Evolutionary conservation across 1,284 basidiomycete species (phyloP), one percentile per base, ranked within the genome.

Genomic region (Ganoderma lingzhi): DNA sequence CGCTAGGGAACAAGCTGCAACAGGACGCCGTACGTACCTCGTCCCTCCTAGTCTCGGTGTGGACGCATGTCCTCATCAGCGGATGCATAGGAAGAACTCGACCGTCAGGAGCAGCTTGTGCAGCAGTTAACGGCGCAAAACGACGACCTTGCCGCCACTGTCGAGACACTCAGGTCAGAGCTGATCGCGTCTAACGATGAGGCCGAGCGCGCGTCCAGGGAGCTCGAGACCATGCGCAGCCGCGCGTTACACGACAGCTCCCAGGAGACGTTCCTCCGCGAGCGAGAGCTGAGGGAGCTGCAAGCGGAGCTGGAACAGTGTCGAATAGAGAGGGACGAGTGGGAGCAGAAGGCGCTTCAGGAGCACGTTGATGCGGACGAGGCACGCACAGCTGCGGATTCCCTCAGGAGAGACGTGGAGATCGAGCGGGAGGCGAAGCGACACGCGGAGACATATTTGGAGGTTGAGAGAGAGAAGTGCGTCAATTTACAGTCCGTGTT

Each of bases 1-100:
- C 95, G 5, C 86, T 99, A 35, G 96, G 96, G 51, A 97, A 96
- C 77, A 97, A 99, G 80, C 85, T 99, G 67, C 91, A 94, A 79
- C 95, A 98, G 80, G 98, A 99, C 82, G 97, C 98, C 74, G 97
- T 98, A 83, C 79, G 95, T 90, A 63, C 44, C 44, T 48, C 23
- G 58, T 56, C 67, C 71, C 53, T 71, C 48, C 59, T 63, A 51
- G 19, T 48, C 45, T 3, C 64, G 64, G 64, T 56, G 65, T 71
- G 44, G 67, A 68, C 68, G 71, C 67, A 71, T 70, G 64, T 74
- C 69, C 71, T 75, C 71, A 77, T 71, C 73, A 70, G 68, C 69
- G 69, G 51, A 73, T 72, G 78, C 77, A 74, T 84, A 98, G 96
- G 96, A 98, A 90, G 96, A 98, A 86, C 91, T 98, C 53, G 96